These are phyloP conservation scores for Aspergillus japonicus DNA, from an alignment of 2,329 filamentous ascomycete genomes.

Conservation along the genomic window DNA sequence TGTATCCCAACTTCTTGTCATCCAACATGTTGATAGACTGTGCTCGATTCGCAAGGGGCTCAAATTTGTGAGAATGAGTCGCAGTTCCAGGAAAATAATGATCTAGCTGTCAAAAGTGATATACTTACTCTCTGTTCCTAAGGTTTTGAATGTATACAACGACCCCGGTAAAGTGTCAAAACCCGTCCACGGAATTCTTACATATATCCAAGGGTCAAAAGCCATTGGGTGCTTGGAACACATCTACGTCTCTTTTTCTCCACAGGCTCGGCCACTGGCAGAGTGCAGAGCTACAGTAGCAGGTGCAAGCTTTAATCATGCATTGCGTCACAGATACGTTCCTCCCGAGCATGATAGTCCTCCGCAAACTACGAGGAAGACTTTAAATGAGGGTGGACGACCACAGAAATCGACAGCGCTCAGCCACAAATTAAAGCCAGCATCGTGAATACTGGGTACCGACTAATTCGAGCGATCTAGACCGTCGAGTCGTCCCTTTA, in stretches of 20 bases:
- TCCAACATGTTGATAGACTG: no score
- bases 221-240: no score
- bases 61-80: no score
- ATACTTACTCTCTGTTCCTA: no score
- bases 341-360: neutral
- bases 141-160: no score
- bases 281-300: neutral
- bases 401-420: neutral
- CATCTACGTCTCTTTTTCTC: neutral
- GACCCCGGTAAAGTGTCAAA: no score
- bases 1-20: neutral
- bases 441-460: neutral
- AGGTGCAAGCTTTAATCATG: neutral
- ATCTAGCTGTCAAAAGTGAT: no score
- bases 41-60: no score
- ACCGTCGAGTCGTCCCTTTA: neutral
- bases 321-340: neutral
- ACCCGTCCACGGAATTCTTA: no score
- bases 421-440: neutral
- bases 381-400: neutral
- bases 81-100: no score
- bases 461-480: neutral
- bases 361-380: neutral
- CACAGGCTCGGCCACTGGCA: no score
- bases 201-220: no score